These are phyloP conservation scores for Artemisia annua DNA, from an alignment of 129 eudicot species.

Conservation along the genomic window DNA sequence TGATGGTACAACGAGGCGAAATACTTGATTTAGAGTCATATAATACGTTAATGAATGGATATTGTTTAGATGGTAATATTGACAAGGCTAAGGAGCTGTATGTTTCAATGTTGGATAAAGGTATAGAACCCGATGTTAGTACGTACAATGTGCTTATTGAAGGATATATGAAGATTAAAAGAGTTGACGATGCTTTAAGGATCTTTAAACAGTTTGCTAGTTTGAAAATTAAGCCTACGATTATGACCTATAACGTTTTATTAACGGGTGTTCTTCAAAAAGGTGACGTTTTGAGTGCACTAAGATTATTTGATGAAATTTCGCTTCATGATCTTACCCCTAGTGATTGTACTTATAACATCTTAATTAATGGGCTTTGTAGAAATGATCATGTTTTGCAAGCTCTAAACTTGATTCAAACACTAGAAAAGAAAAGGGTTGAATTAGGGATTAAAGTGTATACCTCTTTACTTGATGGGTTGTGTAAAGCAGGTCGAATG, in stretches of 20 bases:
- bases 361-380: slow-evolving; percentile 56
- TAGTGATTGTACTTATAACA: slow-evolving; percentile 41
- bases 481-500: slow-evolving; percentile 57
- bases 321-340: slow-evolving; percentile 43
- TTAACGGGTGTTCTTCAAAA: slow-evolving; percentile 48
- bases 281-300: slow-evolving; percentile 51
- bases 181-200: slow-evolving; percentile 54
- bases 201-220: slow-evolving; percentile 45
- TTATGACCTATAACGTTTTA: slow-evolving; percentile 47
- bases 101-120: slow-evolving; percentile 42
- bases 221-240: slow-evolving; percentile 42
- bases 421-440: slow-evolving; percentile 38
- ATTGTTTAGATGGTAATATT: slow-evolving; percentile 49
- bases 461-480: slow-evolving; percentile 50
- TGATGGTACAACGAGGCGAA: slow-evolving; percentile 48
- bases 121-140: slow-evolving; percentile 40
- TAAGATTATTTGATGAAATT: slow-evolving; percentile 40
- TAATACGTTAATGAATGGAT: slow-evolving; percentile 54
- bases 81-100: slow-evolving; percentile 54
- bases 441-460: slow-evolving; percentile 31
- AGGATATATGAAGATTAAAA: slow-evolving; percentile 49
- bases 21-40: slow-evolving; percentile 43
- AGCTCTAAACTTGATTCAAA: slow-evolving; percentile 47
- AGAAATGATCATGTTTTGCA: slow-evolving; percentile 45
- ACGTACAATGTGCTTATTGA: slow-evolving; percentile 50